Base-by-base conservation (phyloP, 192 early-diverging fungal genomes). In the Coemansia sp. region DNA sequence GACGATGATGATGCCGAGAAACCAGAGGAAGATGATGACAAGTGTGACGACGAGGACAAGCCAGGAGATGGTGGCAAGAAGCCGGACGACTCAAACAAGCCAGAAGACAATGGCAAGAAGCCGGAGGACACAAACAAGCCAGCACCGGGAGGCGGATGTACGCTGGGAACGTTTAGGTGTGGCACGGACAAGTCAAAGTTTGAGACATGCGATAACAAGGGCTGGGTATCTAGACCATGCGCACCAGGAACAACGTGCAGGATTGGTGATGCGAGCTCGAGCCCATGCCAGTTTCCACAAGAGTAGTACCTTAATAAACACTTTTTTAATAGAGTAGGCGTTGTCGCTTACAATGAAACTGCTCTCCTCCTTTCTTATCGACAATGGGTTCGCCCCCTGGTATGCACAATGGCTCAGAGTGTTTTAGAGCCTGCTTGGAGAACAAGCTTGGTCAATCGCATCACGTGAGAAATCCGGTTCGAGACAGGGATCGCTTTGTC, bases 221-320 rank as follows among this genome's bases (percentile, higher is more conserved):
- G 45, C 26, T 68, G 66, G 66, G 35, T 68, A 6, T 14, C 58
- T 3, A 43, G 66, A 12, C 35, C 58, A 2, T 68, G 66, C n/a
- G 66, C 66, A 1, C 66, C 66, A 21, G 66, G 66, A 42, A 68
- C 66, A 6, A 16, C 37, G 13, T 68, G 66, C 43, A 10, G n/a
- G n/a, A 52, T 61, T 0, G 7, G 33, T 12, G 42, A 20, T 0
- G 36, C 21, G 2, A 21, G 26, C n/a, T 21, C 58, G 0, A 68
- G 20, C 35, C 66, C 66, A 16, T 68, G 66, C 38, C 34, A 58
- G 23, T 9, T 58, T 37, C 18, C 56, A 9, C 25, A 50, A 26
- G 20, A n/a, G 21, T n/a, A 25, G 10, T 25, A 23, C 0, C 6
- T 50, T 37, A 47, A 21, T 8, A 47, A 20, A 45, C 18, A 45